Base-by-base conservation (phyloP, 2,329 filamentous ascomycete genomes). In the Talaromyces sp. region DNA sequence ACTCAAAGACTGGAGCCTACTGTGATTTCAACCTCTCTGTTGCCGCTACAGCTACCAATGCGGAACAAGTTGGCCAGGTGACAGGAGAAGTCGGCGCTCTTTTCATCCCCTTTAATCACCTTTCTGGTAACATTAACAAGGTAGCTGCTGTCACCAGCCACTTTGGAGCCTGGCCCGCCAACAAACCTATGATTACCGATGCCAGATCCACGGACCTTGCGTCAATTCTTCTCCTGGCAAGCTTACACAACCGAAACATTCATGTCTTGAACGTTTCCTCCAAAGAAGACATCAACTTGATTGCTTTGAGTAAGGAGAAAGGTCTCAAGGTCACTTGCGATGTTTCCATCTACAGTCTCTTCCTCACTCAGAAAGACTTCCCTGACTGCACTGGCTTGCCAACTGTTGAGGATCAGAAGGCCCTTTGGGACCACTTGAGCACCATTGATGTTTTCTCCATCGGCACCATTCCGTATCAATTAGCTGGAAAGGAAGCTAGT, bases 11-110 rank as follows among this genome's bases (percentile, higher is more conserved):
- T 52, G 84, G 84, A 55, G 83, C 84, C 2, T 87, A 82, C 74
- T 91, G 88, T 67, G 89, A 92, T 72, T 92, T 85, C 79, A 92
- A 92, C 77, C 83, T 90, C 74, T 90, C 89, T 21, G 84, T 92
- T 63, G 83, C 85, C 37, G 88, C 87, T 33, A 90, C 88, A 22
- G 86, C 86, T 8, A 80, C 80, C 62, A 92, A 92, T 69, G 83
- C 87, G 15, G 84, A 88, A 64, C 86, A 91, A 74, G 87, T 92
- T 68, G 86, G 84, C 67, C 81, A 86, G 63, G 81, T 91, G 57
- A 84, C 85, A 17, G 79, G 82, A 51, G 88, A 91, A 64, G 89
- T 92, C 57, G 89, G 89, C 28, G 90, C 89, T 19, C 79, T 92
- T 43, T 92, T 91, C 76, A 89, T 92, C 62, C 89, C 89, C 13